These are phyloP conservation scores for Xanthoceras sorbifolium DNA, from an alignment of 345 rosid species.

Conservation along the genomic window DNA sequence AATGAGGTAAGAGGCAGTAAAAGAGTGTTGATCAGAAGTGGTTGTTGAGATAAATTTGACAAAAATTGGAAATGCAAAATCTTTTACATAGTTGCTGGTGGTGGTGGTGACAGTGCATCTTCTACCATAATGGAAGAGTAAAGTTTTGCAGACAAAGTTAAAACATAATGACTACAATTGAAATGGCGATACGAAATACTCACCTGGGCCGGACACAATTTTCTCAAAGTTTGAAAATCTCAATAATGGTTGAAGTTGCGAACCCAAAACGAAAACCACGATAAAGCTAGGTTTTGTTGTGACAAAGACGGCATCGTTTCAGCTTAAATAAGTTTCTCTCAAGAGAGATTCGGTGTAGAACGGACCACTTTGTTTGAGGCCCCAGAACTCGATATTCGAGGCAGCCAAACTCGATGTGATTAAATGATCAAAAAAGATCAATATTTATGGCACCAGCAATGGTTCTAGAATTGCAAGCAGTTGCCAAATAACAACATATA, in stretches of 20 bases:
- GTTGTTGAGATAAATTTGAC: background rate
- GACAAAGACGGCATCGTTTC: background rate
- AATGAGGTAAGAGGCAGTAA: constrained; percentile 23
- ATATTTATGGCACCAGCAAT: background rate
- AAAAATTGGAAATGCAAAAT: background rate
- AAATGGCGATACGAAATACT: background rate
- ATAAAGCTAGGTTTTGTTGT: background rate
- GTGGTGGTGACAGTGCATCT: background rate
- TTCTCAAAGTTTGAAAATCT: background rate
- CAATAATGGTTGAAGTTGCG: background rate
- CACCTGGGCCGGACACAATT: background rate
- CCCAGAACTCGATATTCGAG: too few relatives aligned
- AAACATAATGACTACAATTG: constrained; percentile 1
- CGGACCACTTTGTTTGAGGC: background rate
- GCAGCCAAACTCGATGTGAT: too few relatives aligned
- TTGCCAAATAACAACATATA: background rate
- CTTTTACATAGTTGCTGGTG: background rate
- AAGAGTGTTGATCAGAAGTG: constrained; percentile 2
- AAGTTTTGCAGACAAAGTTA: background rate
- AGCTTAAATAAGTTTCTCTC: too few relatives aligned
- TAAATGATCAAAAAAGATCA: too few relatives aligned
- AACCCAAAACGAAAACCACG: background rate
- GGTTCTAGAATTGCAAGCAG: background rate
- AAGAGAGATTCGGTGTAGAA: too few relatives aligned
- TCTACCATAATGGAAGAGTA: background rate